A percentile compares a stretch with the other conserved stretches of the same genome.
These are phyloP conservation scores for Musa itinerans DNA, from an alignment of 176 grass and related monocot species.

Conservation along the genomic window DNA sequence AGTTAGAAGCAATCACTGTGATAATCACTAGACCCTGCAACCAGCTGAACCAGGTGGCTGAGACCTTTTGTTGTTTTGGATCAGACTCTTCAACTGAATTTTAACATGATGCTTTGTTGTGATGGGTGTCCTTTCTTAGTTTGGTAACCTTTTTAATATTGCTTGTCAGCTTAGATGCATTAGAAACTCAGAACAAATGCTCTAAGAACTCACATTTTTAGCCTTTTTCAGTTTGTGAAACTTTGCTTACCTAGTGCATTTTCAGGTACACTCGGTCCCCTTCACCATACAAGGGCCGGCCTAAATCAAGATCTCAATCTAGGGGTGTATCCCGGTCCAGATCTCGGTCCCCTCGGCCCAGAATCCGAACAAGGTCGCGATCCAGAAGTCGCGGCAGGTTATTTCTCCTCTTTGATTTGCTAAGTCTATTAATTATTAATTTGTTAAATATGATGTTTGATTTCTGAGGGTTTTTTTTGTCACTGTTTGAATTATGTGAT, in stretches of 20 bases:
- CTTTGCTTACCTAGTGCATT: background rate
- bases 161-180: background rate
- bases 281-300: constrained; percentile 46
- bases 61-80: too few relatives aligned
- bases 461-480: background rate
- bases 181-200: too few relatives aligned
- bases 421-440: constrained; percentile 4
- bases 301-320: constrained; percentile 53
- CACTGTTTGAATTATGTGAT: background rate
- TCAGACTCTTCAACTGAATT: background rate
- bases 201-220: too few relatives aligned
- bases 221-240: too few relatives aligned
- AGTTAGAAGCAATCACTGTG: too few relatives aligned
- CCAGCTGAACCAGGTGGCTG: too few relatives aligned
- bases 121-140: background rate
- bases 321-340: constrained; percentile 38
- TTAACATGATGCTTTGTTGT: background rate
- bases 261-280: constrained; percentile 54
- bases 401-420: background rate
- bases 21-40: too few relatives aligned
- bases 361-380: constrained; percentile 30
- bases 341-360: constrained; percentile 45
- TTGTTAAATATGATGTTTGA: background rate
- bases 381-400: constrained; percentile 60
- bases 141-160: background rate